Conservation (phyloP, 768 basidiomycete species). For the Suillus variegatus region DNA sequence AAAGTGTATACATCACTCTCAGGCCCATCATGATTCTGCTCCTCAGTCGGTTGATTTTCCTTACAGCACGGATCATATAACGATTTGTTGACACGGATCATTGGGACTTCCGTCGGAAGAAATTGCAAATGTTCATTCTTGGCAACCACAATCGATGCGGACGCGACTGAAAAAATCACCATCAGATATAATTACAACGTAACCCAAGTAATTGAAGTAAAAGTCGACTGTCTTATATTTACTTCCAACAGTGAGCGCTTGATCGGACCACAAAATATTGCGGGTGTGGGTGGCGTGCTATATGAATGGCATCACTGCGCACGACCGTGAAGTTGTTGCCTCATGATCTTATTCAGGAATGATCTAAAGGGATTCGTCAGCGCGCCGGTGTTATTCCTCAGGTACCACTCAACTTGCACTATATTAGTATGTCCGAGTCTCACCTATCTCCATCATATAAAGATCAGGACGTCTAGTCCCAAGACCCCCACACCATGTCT, state of each 20-base stretch:
- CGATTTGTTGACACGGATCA: background rate
- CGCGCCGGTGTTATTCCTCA: background rate
- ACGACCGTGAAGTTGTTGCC: background rate
- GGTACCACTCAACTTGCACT: background rate
- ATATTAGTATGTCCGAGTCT: background rate
- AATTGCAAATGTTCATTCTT: background rate
- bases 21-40: background rate
- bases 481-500: background rate
- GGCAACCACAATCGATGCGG: too few species aligned
- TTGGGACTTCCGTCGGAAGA: background rate
- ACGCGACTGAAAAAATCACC: too few species aligned
- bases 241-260: background rate
- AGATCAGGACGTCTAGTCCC: background rate
- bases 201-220: background rate
- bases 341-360: background rate
- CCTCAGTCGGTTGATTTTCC: too few species aligned
- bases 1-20: background rate
- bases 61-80: background rate
- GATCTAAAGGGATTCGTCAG: background rate
- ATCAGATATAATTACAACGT: background rate
- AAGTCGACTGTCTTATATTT: background rate
- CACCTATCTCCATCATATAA: slow-evolving; percentile 2
- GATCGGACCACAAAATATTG: background rate
- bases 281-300: background rate
- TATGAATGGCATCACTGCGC: background rate